Conservation (phyloP, 495 filamentous ascomycete species). For the Neurospora tetrasperma region DNA sequence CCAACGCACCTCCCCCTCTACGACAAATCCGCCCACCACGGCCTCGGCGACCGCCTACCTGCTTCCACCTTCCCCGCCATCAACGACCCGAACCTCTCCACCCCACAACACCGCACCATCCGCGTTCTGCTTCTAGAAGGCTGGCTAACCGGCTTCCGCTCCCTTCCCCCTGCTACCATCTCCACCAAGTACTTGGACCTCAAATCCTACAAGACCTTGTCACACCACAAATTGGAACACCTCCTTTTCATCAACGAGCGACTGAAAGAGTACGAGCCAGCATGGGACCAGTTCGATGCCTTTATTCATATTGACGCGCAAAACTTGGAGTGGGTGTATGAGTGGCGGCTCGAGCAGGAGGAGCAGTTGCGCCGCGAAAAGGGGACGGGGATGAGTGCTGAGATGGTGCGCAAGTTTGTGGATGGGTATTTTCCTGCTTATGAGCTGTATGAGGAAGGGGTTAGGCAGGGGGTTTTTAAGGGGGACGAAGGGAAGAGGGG, state of each 20-base stretch:
- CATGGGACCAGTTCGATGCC: conserved; percentile 67
- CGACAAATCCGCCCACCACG: conserved; percentile 70
- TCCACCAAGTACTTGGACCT: conserved; percentile 44
- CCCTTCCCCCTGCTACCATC: conserved; percentile 45
- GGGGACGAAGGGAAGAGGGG: conserved; percentile 26
- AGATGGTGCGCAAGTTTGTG: conserved; percentile 42
- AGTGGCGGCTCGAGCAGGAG: conserved; percentile 82
- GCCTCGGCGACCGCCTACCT: conserved; percentile 67
- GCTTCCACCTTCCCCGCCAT: conserved; percentile 49
- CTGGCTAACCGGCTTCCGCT: conserved; percentile 82
- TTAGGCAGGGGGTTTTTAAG: conserved; percentile 55
- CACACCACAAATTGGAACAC: conserved; percentile 53
- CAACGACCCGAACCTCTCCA: conserved; percentile 42
- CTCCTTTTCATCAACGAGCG: conserved; percentile 62
- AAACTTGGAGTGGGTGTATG: conserved; percentile 68
- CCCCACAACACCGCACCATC: conserved; percentile 19
- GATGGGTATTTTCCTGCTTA: conserved; percentile 52
- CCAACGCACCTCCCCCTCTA: conserved; percentile 63
- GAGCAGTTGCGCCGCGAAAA: conserved; percentile 43
- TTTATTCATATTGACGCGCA: conserved; percentile 85
- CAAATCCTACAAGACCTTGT: conserved; percentile 31
- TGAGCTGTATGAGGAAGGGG: conserved; percentile 60
- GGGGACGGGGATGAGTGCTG: conserved; percentile 60
- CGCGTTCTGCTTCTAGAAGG: conserved; percentile 78
- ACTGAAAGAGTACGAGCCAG: conserved; percentile 56